Base-by-base conservation (phyloP, 2,329 filamentous ascomycete genomes). In the Fusarium ramigenum region DNA sequence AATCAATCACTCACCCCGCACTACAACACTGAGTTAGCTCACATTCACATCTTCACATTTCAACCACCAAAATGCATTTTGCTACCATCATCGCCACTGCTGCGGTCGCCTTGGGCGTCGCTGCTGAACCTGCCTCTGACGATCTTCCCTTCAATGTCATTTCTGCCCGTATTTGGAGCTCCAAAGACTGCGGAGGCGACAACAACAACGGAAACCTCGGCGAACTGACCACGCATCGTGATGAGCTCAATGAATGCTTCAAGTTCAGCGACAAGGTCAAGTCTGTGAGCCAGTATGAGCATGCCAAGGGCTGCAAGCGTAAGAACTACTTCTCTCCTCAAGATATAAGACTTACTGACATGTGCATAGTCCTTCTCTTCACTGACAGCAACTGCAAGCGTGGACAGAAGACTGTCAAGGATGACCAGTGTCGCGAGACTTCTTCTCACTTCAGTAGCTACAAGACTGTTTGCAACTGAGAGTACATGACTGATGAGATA, bases 91-190 rank as follows among this genome's bases (percentile, higher is more conserved):
- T 70, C 37, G 54, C 67, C 3, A 28, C 60, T 34, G 32, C 66
- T 19, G 47, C 60, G 23, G 15, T 70, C 15, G 42, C 53, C 30
- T 56, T 70, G 53, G 60, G 67, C 23, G 53, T 34, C 21, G 61
- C 36, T 23, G 67, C 66, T 15, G 50, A 58, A 5, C 21, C 66
- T 37, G 8, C 23, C 4, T 37, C 53, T 16, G 40, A 54, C 6
- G 47, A 54, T 14, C 46, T 62, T 3, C 65, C 67, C 18, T 56
- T 53, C 21, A 70, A 70, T 37, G 47, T 70, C 23, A 54, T 70
- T 46, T 53, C 66, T 28, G 53, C 66, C 49, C 67, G 66, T 12
- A 42, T 70, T 12, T 70, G 67, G 67, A 49, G 66, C 9, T 58
- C 49, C 7, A 44, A 21, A 3, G 28, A 70, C 47, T 70, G 67